Base-by-base conservation (phyloP, 495 filamentous ascomycete species). In the Aspergillus panamensis region DNA sequence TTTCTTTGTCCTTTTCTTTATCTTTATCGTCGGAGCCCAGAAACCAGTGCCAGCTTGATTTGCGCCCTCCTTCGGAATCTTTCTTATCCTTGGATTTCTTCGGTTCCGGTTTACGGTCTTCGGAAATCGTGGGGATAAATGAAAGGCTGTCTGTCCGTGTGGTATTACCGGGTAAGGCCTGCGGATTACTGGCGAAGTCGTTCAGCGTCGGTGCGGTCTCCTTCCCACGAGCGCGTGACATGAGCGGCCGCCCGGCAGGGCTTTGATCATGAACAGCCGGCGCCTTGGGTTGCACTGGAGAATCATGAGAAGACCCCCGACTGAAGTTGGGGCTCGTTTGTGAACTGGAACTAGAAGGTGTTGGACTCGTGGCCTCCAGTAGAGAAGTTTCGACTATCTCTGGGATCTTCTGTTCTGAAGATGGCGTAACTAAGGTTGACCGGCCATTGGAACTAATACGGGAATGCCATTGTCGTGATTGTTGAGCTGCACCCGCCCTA, bases 31-130 rank as follows among this genome's bases (percentile, higher is more conserved):
- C 82, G 30, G 76, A 83, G 17, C 87, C 85, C 16, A 85, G 63
- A 17, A 89, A 66, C 91, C 92, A 95, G 55, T 89, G 87, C 81
- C 88, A 92, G 61, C 88, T 91, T n/a, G 89, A 88, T 70, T 96
- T 96, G 56, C 86, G 78, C 29, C 77, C 73, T 31, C 79, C 77
- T 31, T 82, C 82, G 12, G 73, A 74, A 63, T 86, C 78, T 72
- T 88, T 84, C 58, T 77, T 75, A 33, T 84, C 80, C 66, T 86
- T 89, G 10, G 80, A 78, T 51, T 82, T 84, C 59, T 87, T 90
- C 53, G 79, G 75, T 55, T 89, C 86, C 0, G 76, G 60, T 59
- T 83, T 86, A 58, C 83, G 85, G 49, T 89, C 87, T 55, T 90
- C 84, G 2, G 78, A 65, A 25, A 90, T 75, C 1, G 88, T 95